Evolutionary conservation across 2,329 filamentous ascomycete genomes (phyloP), one percentile per base, ranked within the genome.

Genomic region (Claviceps paspali): DNA sequence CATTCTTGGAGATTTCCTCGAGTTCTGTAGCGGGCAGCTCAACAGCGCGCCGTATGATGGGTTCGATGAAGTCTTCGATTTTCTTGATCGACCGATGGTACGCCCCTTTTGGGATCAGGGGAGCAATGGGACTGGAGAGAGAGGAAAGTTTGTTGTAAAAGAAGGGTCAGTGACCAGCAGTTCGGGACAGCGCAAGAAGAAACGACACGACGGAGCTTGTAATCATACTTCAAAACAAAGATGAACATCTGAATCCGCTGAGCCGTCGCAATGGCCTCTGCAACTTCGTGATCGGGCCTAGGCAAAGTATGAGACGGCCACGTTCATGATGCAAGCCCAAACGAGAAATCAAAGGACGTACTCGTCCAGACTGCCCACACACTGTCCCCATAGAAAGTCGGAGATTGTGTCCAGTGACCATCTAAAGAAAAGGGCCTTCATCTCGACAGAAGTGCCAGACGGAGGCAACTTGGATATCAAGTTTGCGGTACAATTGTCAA

Each of bases 31-130:
- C 69, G 2, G 70, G 73, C 18, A 93, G 68, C 3, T 65, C 64
- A 7, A 93, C 69, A 0, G 82, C 75, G 7, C 73, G 67, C 38
- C 85, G 74, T 52, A 94, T 91, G 58, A 81, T 93, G 5, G 72
- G 70, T 50, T 80, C 73, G 37, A 92, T 73, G 49, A 93, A 88
- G 33, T 68, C 57, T 55, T 94, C 79, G 54, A 94, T 74, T 12
- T 74, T 62, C 35, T 72, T 68, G 36, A 94, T 65, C 22, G 73
- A 68, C 15, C 62, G 55, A 42, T 73, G 67, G 65, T 85, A 92
- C 4, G 64, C 59, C 22, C 60, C 63, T 38, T 71, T 71, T 0
- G 83, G 76, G n/a, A 91, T 53, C 19, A 84, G 50, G 17, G 52
- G 54, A 40, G 70, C 68, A 17, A 87, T 56, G 2, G 79, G 73